These are phyloP conservation scores for Talaromyces adpressus DNA, from an alignment of 495 filamentous ascomycete species.

Conservation along the genomic window DNA sequence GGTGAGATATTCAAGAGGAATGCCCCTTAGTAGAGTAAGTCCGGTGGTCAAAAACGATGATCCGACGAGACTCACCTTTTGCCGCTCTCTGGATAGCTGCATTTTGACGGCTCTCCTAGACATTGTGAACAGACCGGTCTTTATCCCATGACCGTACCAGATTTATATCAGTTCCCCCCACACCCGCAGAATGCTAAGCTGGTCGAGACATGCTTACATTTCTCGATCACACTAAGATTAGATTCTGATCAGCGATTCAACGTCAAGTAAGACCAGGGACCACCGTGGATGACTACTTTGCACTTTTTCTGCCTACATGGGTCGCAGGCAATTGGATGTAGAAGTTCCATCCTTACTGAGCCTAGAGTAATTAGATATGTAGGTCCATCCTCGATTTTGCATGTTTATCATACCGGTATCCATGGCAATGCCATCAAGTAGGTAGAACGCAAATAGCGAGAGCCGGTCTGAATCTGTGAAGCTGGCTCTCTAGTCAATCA, in stretches of 20 bases:
- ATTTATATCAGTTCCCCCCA: conserved; percentile 2
- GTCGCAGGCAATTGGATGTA: conserved; percentile 20
- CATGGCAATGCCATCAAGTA: not conserved
- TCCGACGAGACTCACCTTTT: conserved; percentile 14
- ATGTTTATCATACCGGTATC: not conserved
- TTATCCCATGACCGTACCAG: not conserved
- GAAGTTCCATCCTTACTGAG: not conserved
- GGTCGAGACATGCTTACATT: conserved; percentile 9
- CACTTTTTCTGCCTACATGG: conserved; percentile 23
- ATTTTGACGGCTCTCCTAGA: conserved; percentile 19
- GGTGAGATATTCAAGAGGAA: conserved; percentile 23
- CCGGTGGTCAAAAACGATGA: not conserved
- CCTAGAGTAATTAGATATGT: not conserved
- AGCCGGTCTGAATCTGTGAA: too few species aligned
- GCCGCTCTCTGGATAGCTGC: conserved; percentile 23
- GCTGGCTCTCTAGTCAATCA: not conserved
- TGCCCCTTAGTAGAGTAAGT: conserved; percentile 12
- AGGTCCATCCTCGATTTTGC: not conserved
- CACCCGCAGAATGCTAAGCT: not conserved
- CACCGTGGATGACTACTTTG: conserved; percentile 13
- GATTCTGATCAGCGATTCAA: not conserved
- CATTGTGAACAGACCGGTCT: conserved; percentile 25
- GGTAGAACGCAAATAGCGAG: too few species aligned
- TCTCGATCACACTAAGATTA: conserved; percentile 17
- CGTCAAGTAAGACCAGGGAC: not conserved